Base-by-base conservation (phyloP, 768 basidiomycete genomes). In the Paxillus rubicundulus region DNA sequence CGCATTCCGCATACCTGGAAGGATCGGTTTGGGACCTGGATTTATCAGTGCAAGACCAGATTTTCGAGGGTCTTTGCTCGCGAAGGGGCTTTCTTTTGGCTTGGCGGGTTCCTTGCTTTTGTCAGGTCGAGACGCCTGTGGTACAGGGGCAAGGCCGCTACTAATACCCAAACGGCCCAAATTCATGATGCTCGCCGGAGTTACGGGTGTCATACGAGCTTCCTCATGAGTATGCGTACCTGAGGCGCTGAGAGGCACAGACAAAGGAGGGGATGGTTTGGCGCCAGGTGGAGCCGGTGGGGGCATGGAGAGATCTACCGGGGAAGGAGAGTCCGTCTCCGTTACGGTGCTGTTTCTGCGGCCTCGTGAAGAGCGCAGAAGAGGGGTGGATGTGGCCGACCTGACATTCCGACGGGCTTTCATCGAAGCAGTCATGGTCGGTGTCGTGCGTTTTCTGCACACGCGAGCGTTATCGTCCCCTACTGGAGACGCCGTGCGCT, bases 101-200 rank as follows among this genome's bases (percentile, higher is more conserved):
- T 66, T 72, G 44, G 61, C 37, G 13, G 66, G 42, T 24, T 69
- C 67, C n/a, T 70, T 68, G 33, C 52, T 62, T 49, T 67, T 72
- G 14, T 62, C 63, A 9, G 27, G 49, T 1, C 49, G 55, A 12
- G 49, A 18, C 4, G 56, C 49, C 33, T 69, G 62, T 52, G 61
- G 21, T 28, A 50, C 47, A 3, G 74, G 75, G 5, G 75, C 65
- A 33, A 77, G 66, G 27, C 74, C 67, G 54, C 70, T 81, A 44
- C 78, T 74, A 47, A 80, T 72, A 5, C 84, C 82, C 2, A 87
- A 67, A 34, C 80, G 72, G 3, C 86, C 85, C 7, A 98, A 76
- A 57, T 95, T 95, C 90, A 98, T 92, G 63, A 98, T 87, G 52
- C 84, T 89, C 0, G 92, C 88, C 1, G 95, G 95, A 0, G 95